Evolutionary conservation across 2,329 filamentous ascomycete genomes (phyloP), one percentile per base, ranked within the genome.

Genomic region (Fusarium luffae): DNA sequence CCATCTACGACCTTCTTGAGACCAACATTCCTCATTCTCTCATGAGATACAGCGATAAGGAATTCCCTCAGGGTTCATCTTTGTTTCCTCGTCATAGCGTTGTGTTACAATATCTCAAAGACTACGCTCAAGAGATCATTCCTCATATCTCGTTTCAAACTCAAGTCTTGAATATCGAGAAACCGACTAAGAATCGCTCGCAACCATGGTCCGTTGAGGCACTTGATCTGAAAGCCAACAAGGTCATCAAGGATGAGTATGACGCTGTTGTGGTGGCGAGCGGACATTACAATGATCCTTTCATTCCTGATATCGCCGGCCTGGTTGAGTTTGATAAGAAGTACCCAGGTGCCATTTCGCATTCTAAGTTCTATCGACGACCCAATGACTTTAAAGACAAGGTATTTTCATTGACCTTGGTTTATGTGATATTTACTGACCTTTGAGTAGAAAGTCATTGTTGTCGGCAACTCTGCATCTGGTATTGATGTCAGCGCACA

Each of bases 11-110:
- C 54, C 80, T 83, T 14, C 81, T 94, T 4, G 91, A 94, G 76
- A 93, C 92, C 2, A 95, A 95, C 77, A 92, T 94, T 37, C 91
- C 92, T 0, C 86, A 90, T 60, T 82, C 83, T 1, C 77, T 94
- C 32, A 94, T 95, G 92, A 83, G 85, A 13, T 94, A 88, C 74
- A 88, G 87, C 1, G 90, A 93, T 63, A 81, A 85, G 5, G 76
- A 83, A 2, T 93, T 92, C 73, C 83, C 86, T 0, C 69, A 82
- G 9, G 83, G 87, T 11, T 82, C 84, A 11, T 86, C 90, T 57
- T 81, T 94, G 2, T 93, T 93, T 66, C 92, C 92, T 0, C 83
- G 81, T 12, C 90, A 92, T 71, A 79, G 84, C 43, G 83, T 84
- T 4, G 90, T 94, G 5, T 82, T 88, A 59, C 73, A 85, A 42